Percentiles rank a stretch among this genome's conserved stretches.
These are phyloP conservation scores for Curvularia eragrostidis DNA, from an alignment of 2,329 filamentous ascomycete species.

Conservation along the genomic window DNA sequence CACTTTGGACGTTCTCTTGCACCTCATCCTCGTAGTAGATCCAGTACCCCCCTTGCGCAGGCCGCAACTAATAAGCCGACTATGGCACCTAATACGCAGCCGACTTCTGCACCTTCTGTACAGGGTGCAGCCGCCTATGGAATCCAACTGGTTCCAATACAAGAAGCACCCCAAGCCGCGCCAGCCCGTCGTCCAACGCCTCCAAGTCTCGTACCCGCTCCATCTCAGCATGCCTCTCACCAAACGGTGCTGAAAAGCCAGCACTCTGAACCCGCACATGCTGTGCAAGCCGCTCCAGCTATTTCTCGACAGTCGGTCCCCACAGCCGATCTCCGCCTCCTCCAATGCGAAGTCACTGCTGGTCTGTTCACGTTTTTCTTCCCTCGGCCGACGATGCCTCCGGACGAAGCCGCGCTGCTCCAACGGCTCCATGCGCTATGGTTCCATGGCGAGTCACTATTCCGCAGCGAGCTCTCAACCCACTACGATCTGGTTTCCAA, in stretches of 20 bases:
- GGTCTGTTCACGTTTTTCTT: slow-evolving; percentile 42
- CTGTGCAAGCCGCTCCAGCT: slow-evolving; percentile 4
- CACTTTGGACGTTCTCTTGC: slow-evolving; percentile 33
- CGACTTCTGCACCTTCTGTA: slow-evolving; percentile 19
- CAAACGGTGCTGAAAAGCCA: slow-evolving; percentile 39
- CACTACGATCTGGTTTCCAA: slow-evolving; percentile 39
- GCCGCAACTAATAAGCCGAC: slow-evolving; percentile 26
- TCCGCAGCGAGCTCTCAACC: slow-evolving; percentile 34
- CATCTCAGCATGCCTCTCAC: slow-evolving; percentile 19
- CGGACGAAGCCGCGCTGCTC: slow-evolving; percentile 37
- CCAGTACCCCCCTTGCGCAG: slow-evolving; percentile 37
- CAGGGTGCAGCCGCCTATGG: slow-evolving; percentile 28
- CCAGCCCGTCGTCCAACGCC: slow-evolving; percentile 14
- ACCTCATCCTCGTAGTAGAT: slow-evolving; percentile 38
- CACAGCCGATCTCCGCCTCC: slow-evolving; percentile 30
- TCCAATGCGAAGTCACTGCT: slow-evolving; percentile 45
- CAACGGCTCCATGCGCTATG: slow-evolving; percentile 39
- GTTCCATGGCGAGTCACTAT: slow-evolving; percentile 35
- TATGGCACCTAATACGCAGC: slow-evolving; percentile 20
- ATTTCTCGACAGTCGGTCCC: slow-evolving; percentile 14
- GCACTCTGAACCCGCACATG: slow-evolving; percentile 24
- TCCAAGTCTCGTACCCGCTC: slow-evolving; percentile 14
- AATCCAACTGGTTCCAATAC: slow-evolving; percentile 28
- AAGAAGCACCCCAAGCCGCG: slow-evolving; percentile 16
- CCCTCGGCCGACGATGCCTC: slow-evolving; percentile 29